phyloP scores from a whole-genome alignment of 148 eudicot species.

The Amaranthus palmeri region DNA sequence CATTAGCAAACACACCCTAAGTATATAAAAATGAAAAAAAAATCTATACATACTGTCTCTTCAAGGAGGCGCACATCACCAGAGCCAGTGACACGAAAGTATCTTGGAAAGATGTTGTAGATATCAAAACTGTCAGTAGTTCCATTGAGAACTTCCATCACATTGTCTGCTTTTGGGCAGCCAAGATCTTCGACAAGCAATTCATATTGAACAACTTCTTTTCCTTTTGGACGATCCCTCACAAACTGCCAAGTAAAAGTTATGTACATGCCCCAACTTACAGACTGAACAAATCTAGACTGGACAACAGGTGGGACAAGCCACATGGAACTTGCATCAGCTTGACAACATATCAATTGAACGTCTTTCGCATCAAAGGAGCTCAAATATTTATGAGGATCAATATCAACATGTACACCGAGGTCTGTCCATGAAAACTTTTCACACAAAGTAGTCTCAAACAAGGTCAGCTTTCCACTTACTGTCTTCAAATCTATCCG shows the following conservation, averaged over 20 bases:
- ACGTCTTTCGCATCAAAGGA: constrained; percentile 65
- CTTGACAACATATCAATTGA: constrained; percentile 86
- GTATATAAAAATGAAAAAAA: too few relatives aligned
- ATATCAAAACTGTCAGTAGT: constrained; percentile 61
- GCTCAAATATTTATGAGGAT: constrained; percentile 55
- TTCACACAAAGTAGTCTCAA: constrained; percentile 77
- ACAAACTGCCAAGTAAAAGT: constrained; percentile 75
- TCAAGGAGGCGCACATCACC: constrained; percentile 91
- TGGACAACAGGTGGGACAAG: constrained; percentile 80
- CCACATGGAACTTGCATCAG: constrained; percentile 91
- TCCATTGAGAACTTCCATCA: constrained; percentile 70
- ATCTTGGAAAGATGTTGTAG: constrained; percentile 58
- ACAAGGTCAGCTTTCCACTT: constrained; percentile 77
- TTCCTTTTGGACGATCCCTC: constrained; percentile 92
- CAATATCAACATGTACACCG: constrained; percentile 38
- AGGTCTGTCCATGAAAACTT: constrained; percentile 55
- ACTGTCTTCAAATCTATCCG: constrained; percentile 76
- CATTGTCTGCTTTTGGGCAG: constrained; percentile 49
- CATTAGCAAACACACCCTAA: too few relatives aligned
- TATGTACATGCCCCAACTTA: constrained; percentile 34
- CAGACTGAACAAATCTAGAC: constrained; percentile 49
- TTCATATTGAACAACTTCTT: constrained; percentile 85
- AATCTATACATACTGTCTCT: constrained; percentile 47
- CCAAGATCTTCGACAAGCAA: constrained; percentile 36
- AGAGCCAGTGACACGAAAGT: constrained; percentile 90